Percentiles rank a stretch among this genome's conserved stretches.
Evolutionary conservation across 306 rosid genomes (phyloP).

Genomic region (Vigna hirtella): DNA sequence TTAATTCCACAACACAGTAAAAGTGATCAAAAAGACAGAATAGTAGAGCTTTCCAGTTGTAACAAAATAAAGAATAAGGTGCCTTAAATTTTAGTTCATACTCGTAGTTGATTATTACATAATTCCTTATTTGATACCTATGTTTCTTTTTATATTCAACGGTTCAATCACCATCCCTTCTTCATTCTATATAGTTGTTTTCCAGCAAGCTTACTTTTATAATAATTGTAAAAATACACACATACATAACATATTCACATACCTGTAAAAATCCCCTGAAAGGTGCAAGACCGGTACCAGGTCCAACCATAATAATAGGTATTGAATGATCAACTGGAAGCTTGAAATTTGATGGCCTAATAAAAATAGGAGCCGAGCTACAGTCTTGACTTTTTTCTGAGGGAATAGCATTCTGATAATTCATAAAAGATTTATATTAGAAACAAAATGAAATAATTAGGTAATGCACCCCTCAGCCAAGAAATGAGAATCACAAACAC

Average conservation of each 20-base stretch:
- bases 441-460: conserved; percentile 28
- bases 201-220: conserved; percentile 14
- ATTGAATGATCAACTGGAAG: conserved; percentile 75
- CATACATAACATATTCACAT: conserved; percentile 36
- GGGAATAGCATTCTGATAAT: conserved; percentile 76
- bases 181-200: neutral
- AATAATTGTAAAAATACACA: conserved; percentile 28
- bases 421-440: conserved; percentile 45
- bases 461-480: neutral
- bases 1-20: conserved; percentile 9
- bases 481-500: conserved; percentile 29
- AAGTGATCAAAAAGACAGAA: neutral
- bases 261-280: conserved; percentile 99
- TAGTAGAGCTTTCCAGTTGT: conserved; percentile 1
- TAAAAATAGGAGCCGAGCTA: conserved; percentile 90
- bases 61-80: conserved; percentile 31
- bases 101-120: neutral
- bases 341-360: conserved; percentile 91
- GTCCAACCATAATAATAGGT: conserved; percentile 92
- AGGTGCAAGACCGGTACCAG: conserved; percentile 99
- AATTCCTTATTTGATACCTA: neutral
- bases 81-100: conserved; percentile 23
- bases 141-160: conserved; percentile 2
- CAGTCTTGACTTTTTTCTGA: conserved; percentile 74
- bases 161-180: neutral